A percentile compares a stretch with the other conserved stretches of the same genome.
Conservation (phyloP, 805 yeast species). For the Clavispora santaluciae region DNA sequence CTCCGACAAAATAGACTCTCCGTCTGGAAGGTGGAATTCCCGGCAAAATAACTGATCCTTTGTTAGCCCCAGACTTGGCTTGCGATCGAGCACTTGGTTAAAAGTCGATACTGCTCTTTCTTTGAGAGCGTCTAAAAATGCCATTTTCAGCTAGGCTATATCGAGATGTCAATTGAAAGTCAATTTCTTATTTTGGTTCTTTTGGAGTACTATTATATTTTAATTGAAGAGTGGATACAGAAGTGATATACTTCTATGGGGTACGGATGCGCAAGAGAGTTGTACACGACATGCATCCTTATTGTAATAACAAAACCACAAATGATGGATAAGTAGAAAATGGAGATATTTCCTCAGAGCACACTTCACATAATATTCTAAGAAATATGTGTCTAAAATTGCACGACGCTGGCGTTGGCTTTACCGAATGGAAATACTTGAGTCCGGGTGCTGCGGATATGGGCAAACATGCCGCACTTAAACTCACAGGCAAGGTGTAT, state of each 20-base stretch:
- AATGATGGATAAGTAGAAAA: no score
- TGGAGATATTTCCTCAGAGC: no score
- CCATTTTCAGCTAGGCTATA: conserved; percentile 27
- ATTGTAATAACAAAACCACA: no score
- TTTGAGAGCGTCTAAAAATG: conserved; percentile 45
- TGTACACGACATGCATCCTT: no score
- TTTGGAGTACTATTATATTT: background rate
- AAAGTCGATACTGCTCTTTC: conserved; percentile 44
- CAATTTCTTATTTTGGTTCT: background rate
- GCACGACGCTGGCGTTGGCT: no score
- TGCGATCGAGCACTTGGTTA: conserved; percentile 41
- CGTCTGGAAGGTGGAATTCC: conserved; percentile 66
- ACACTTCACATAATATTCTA: no score
- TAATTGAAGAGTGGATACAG: background rate
- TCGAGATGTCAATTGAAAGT: background rate
- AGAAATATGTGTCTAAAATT: no score
- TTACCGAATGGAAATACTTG: no score
- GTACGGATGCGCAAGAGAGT: background rate
- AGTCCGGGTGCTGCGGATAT: no score
- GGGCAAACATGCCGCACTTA: no score
- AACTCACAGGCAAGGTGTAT: no score
- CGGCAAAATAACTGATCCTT: conserved; percentile 67
- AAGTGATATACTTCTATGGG: background rate
- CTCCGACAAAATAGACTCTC: conserved; percentile 61
- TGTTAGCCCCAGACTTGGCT: conserved; percentile 41